Percentiles rank a stretch among this genome's conserved stretches.
Evolutionary conservation across 75 land plant genomes (phyloP).

Genomic region (Azolla pinnata): DNA sequence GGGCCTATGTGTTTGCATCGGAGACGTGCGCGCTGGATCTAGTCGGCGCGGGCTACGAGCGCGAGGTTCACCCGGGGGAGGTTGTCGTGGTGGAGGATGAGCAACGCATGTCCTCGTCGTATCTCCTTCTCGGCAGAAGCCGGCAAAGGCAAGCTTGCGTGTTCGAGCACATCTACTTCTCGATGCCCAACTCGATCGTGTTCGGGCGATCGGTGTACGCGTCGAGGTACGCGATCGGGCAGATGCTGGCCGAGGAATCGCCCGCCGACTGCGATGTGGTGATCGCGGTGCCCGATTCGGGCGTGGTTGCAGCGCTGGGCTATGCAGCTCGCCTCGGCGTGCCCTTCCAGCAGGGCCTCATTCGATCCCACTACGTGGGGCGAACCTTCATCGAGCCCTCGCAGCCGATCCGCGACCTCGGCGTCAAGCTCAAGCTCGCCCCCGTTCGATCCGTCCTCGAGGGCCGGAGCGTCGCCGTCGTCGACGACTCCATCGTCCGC

Average conservation of each 20-base stretch:
- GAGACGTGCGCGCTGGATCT: slow-evolving; percentile 93
- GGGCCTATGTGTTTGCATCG: slow-evolving; percentile 85
- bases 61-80: slow-evolving; percentile 26
- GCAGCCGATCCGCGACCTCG: slow-evolving; percentile 24
- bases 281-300: slow-evolving; percentile 28
- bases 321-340: slow-evolving; percentile 16
- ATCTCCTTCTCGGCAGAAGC: slow-evolving; percentile 3
- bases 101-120: slow-evolving; percentile 9
- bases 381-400: slow-evolving; percentile 29
- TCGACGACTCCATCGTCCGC: slow-evolving; percentile 23
- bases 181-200: slow-evolving; percentile 22
- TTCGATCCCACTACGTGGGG: slow-evolving; percentile 25
- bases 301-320: slow-evolving; percentile 25
- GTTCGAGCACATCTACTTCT: slow-evolving; percentile 24
- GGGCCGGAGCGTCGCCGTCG: slow-evolving; percentile 23
- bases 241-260: slow-evolving; percentile 19
- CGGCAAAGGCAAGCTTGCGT: slow-evolving; percentile 11
- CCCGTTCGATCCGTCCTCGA: slow-evolving; percentile 16
- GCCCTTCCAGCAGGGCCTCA: slow-evolving; percentile 26
- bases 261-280: slow-evolving; percentile 26
- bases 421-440: slow-evolving; percentile 24
- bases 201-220: slow-evolving; percentile 22
- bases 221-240: slow-evolving; percentile 15
- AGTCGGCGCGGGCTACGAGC: slow-evolving; percentile 18
- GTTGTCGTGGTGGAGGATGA: slow-evolving; percentile 16